Conservation (phyloP, 2,329 filamentous ascomycete genomes). For the Stagonosporopsis vannaccii region DNA sequence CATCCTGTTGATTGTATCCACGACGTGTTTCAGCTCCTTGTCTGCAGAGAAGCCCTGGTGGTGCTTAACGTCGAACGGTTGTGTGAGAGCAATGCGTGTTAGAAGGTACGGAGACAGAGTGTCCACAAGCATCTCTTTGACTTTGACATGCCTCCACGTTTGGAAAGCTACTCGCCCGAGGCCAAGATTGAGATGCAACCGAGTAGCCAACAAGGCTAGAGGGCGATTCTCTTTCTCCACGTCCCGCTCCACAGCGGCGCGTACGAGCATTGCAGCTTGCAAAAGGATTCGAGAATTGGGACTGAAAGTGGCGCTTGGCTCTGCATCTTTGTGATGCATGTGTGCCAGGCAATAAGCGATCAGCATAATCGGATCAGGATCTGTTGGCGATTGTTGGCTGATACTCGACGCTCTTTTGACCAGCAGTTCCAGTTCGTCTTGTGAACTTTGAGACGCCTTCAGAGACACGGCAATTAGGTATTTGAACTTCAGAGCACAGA, state of each 20-base stretch:
- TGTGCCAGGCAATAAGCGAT: slow-evolving; percentile 33
- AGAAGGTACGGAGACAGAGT: slow-evolving; percentile 42
- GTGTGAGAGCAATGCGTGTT: slow-evolving; percentile 41
- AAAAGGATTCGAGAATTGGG: slow-evolving; percentile 30
- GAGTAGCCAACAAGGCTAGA: slow-evolving; percentile 42
- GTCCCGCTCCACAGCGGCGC: slow-evolving; percentile 33
- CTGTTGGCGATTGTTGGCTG: slow-evolving; percentile 21
- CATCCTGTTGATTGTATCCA: slow-evolving; percentile 41
- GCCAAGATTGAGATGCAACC: slow-evolving; percentile 42
- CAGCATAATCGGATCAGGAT: slow-evolving; percentile 28
- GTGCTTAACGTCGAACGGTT: slow-evolving; percentile 43
- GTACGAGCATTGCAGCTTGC: slow-evolving; percentile 40
- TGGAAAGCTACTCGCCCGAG: slow-evolving; percentile 41
- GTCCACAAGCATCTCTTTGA: slow-evolving; percentile 47
- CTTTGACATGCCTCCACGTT: slow-evolving; percentile 34
- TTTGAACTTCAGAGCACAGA: slow-evolving; percentile 36
- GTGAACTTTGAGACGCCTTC: neutral
- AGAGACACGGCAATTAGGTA: slow-evolving; percentile 36
- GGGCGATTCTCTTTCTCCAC: slow-evolving; percentile 36
- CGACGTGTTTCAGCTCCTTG: slow-evolving; percentile 36
- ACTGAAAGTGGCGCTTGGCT: slow-evolving; percentile 4
- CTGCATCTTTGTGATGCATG: slow-evolving; percentile 25
- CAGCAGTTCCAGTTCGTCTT: slow-evolving; percentile 22
- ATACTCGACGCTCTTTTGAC: slow-evolving; percentile 28
- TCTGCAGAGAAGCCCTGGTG: slow-evolving; percentile 38